Conservation (phyloP, 2,329 filamentous ascomycete species). For the Trichoderma brevicompactum region DNA sequence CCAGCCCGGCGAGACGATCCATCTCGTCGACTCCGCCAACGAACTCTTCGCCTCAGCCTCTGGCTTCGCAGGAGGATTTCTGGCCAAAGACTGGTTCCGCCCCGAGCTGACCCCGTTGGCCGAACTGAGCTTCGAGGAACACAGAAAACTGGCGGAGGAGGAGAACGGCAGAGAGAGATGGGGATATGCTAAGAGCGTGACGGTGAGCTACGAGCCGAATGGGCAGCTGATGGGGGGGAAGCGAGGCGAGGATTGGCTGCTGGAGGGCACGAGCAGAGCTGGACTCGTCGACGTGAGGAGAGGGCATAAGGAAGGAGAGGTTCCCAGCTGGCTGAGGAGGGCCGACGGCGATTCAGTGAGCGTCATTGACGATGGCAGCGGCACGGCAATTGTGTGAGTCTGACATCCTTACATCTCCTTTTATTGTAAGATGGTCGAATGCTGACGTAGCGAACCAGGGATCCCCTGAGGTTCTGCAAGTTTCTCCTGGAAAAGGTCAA, state of each 20-base stretch:
- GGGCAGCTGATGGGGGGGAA: conserved; percentile 44
- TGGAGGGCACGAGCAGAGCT: conserved; percentile 65
- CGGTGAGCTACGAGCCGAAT: conserved; percentile 55
- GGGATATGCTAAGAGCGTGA: conserved; percentile 59
- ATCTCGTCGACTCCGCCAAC: conserved; percentile 52
- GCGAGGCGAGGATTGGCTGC: conserved; percentile 67
- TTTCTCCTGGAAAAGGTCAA: conserved; percentile 65
- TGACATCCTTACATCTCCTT: neutral
- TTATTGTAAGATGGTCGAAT: neutral
- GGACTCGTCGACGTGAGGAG: conserved; percentile 48
- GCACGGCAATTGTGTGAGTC: conserved; percentile 67
- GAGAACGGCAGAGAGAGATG: conserved; percentile 60
- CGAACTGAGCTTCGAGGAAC: conserved; percentile 70
- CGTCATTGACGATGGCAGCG: conserved; percentile 63
- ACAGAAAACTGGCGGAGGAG: conserved; percentile 64
- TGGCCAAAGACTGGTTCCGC: conserved; percentile 74
- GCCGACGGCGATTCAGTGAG: conserved; percentile 60
- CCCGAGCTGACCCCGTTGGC: conserved; percentile 62
- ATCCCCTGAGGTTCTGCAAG: conserved; percentile 67
- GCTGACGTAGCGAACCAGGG: conserved; percentile 47
- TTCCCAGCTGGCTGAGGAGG: conserved; percentile 42
- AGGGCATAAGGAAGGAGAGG: conserved; percentile 40
- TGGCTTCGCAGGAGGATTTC: conserved; percentile 73
- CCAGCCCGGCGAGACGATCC: conserved; percentile 49
- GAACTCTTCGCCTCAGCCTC: conserved; percentile 74